phyloP scores from a whole-genome alignment of 441 rosid species.

The Erodium texanum region DNA sequence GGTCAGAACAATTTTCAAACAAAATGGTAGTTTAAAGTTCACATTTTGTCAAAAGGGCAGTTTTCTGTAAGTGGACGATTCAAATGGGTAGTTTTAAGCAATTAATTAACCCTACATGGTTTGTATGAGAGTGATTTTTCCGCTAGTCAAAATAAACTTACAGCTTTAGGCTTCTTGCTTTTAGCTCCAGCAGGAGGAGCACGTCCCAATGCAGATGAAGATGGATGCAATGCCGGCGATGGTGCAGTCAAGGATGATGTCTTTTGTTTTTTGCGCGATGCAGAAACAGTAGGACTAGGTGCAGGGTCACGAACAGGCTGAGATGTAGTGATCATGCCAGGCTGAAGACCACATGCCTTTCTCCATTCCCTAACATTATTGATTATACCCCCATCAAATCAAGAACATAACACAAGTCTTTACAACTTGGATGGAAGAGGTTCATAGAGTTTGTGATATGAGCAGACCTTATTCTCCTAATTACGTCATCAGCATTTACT shows the following conservation, averaged over 20 bases:
- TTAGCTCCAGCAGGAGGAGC: constrained; percentile 72
- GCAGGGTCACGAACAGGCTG: constrained; percentile 62
- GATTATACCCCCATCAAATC: constrained; percentile 24
- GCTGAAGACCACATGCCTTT: constrained; percentile 55
- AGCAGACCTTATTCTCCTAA: constrained; percentile 78
- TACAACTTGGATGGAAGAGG: constrained; percentile 11
- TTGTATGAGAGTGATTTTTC: constrained; percentile 5
- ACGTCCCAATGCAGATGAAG: constrained; percentile 63
- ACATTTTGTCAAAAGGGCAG: too few relatives aligned
- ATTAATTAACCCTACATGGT: too few relatives aligned
- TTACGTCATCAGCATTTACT: constrained; percentile 80
- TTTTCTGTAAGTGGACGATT: too few relatives aligned
- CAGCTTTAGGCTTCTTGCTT: constrained; percentile 84
- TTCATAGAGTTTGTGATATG: constrained; percentile 15
- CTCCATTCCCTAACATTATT: constrained; percentile 83
- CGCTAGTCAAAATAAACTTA: constrained; percentile 31
- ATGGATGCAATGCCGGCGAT: constrained; percentile 66
- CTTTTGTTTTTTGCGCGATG: constrained; percentile 86
- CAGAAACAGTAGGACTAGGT: constrained; percentile 89
- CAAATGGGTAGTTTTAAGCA: too few relatives aligned
- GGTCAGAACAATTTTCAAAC: too few relatives aligned
- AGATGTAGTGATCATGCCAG: constrained; percentile 50
- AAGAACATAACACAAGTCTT: constrained; percentile 1
- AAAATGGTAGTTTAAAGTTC: too few relatives aligned
- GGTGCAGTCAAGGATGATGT: constrained; percentile 80